Conservation (phyloP, 345 rosid genomes). For the Sonneratia alba region DNA sequence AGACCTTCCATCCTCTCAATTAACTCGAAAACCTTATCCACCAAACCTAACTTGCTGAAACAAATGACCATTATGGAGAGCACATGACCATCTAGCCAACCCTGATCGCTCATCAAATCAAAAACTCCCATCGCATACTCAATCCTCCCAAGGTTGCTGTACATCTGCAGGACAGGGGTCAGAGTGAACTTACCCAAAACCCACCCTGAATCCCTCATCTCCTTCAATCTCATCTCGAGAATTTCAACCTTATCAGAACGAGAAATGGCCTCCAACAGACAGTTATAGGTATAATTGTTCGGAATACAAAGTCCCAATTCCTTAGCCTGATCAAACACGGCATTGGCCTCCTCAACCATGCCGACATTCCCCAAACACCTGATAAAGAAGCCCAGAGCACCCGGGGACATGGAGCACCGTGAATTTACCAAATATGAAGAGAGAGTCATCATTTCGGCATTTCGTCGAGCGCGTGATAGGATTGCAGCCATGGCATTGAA, state of each 20-base stretch:
- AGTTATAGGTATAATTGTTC: constrained; percentile 58
- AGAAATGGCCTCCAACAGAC: constrained; percentile 65
- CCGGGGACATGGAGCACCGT: constrained; percentile 56
- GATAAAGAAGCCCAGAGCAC: constrained; percentile 66
- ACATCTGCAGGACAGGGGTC: constrained; percentile 65
- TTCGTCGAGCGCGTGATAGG: constrained; percentile 93
- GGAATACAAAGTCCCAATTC: constrained; percentile 53
- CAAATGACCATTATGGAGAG: constrained; percentile 49
- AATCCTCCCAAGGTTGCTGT: constrained; percentile 44
- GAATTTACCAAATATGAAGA: constrained; percentile 36
- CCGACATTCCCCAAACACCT: constrained; percentile 72
- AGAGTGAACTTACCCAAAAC: constrained; percentile 52
- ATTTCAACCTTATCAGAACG: constrained; percentile 43
- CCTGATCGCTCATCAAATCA: constrained; percentile 36
- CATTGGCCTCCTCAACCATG: constrained; percentile 52
- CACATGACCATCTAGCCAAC: constrained; percentile 64
- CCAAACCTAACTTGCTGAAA: constrained; percentile 59
- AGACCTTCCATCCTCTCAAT: constrained; percentile 53
- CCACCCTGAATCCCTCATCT: constrained; percentile 55
- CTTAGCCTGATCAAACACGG: constrained; percentile 53
- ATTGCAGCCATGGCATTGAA: constrained; percentile 78
- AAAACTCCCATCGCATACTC: constrained; percentile 51
- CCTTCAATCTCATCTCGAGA: constrained; percentile 53
- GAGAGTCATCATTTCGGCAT: constrained; percentile 50
- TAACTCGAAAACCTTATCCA: constrained; percentile 66